These are phyloP conservation scores for Lodderomyces margitis DNA, from an alignment of 1,139 yeast genomes.

Conservation along the genomic window DNA sequence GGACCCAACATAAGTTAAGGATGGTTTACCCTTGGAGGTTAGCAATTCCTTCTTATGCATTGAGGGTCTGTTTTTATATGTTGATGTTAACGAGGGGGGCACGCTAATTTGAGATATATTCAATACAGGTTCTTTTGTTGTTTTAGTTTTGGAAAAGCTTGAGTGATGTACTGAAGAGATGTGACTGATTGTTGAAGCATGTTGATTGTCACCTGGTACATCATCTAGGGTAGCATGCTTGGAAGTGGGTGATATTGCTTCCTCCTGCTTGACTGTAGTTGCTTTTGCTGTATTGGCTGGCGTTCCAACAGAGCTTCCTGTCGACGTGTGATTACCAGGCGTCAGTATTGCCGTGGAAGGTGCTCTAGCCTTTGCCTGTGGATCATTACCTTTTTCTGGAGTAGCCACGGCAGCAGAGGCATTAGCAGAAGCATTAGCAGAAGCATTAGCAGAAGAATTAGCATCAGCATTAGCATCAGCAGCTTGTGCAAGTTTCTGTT, in stretches of 20 bases:
- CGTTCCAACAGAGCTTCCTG: neutral
- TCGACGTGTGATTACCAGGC: slow-evolving; percentile 2
- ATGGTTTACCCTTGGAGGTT: slow-evolving; percentile 27
- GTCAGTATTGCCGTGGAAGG: slow-evolving; percentile 2
- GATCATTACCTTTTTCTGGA: too few relatives aligned
- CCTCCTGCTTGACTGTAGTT: neutral
- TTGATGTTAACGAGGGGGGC: slow-evolving; percentile 46
- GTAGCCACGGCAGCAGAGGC: neutral
- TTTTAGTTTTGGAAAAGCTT: neutral
- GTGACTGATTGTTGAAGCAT: neutral
- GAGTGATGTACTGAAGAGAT: neutral
- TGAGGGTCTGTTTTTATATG: slow-evolving; percentile 39
- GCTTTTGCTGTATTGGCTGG: neutral
- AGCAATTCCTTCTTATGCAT: slow-evolving; percentile 36
- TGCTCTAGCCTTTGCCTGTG: neutral
- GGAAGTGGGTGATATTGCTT: slow-evolving; percentile 6
- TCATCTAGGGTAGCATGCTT: neutral
- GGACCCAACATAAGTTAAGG: slow-evolving; percentile 43
- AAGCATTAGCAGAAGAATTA: neutral
- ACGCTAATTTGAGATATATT: slow-evolving; percentile 45
- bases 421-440: slow-evolving; percentile 4
- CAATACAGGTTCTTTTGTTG: slow-evolving; percentile 37
- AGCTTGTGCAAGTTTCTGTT: slow-evolving; percentile 10
- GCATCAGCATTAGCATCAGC: neutral
- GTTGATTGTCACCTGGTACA: neutral